phyloP scores from a whole-genome alignment of 129 eudicot species.

The Scalesia atractyloides region DNA sequence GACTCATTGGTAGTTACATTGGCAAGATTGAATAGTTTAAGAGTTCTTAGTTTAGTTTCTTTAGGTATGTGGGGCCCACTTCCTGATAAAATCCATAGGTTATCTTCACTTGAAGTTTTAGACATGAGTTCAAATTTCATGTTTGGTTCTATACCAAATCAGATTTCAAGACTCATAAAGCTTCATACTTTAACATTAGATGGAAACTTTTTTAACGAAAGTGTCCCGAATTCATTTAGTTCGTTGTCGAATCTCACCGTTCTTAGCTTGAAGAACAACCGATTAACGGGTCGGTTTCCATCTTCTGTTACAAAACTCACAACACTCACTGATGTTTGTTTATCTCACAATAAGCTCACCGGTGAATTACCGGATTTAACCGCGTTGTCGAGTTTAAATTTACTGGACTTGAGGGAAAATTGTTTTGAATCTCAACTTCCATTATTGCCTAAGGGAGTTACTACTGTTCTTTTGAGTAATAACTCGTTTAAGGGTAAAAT shows the following conservation, averaged over 20 bases:
- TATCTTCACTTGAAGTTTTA: conserved; percentile 59
- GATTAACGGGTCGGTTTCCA: conserved; percentile 74
- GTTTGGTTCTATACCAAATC: conserved; percentile 72
- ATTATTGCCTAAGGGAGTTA: conserved; percentile 58
- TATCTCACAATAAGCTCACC: conserved; percentile 67
- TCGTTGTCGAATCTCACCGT: conserved; percentile 61
- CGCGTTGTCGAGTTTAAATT: conserved; percentile 44
- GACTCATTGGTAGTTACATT: conserved; percentile 86
- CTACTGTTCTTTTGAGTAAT: conserved; percentile 68
- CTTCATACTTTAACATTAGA: conserved; percentile 70
- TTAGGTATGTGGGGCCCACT: conserved; percentile 90
- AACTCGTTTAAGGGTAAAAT: conserved; percentile 65
- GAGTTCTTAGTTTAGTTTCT: conserved; percentile 81
- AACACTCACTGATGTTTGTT: conserved; percentile 52
- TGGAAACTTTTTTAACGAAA: conserved; percentile 75
- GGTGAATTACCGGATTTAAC: conserved; percentile 76
- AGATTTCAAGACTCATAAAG: conserved; percentile 56
- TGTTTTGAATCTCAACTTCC: conserved; percentile 64
- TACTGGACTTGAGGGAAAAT: conserved; percentile 78
- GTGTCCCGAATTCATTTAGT: conserved; percentile 75
- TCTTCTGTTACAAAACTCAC: conserved; percentile 51
- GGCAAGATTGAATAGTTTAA: conserved; percentile 64
- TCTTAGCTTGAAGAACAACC: conserved; percentile 76
- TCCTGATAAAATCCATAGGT: conserved; percentile 75
- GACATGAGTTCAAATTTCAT: conserved; percentile 86